phyloP scores from a whole-genome alignment of 768 basidiomycete genomes.

The Mycena polygramma region DNA sequence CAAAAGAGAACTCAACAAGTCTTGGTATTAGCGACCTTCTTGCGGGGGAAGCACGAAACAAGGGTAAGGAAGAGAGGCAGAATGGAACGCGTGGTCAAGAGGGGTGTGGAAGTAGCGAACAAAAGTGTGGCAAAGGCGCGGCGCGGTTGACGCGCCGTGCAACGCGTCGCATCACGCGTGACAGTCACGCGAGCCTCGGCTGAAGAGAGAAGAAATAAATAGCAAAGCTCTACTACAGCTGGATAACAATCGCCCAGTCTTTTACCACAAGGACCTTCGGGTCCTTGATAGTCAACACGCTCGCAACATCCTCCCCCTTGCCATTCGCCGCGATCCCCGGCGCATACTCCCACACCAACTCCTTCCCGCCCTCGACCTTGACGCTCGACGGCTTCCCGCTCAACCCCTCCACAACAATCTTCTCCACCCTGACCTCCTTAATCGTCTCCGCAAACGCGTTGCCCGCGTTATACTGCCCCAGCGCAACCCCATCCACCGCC shows the following conservation, averaged over 20 bases:
- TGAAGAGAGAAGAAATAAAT: constrained; percentile 27
- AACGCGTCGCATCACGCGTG: background rate
- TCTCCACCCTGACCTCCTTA: constrained; percentile 82
- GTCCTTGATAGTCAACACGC: constrained; percentile 82
- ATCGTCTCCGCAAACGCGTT: constrained; percentile 82
- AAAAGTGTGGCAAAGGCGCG: background rate
- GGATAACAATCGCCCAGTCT: constrained; percentile 73
- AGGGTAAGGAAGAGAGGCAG: too few species aligned
- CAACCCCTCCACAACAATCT: constrained; percentile 84
- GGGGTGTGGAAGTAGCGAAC: background rate
- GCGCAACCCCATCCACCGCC: constrained; percentile 65
- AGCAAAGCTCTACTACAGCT: constrained; percentile 38
- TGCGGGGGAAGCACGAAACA: too few species aligned
- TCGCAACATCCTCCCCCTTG: constrained; percentile 74
- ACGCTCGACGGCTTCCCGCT: constrained; percentile 71
- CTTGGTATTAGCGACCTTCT: too few species aligned
- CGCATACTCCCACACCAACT: constrained; percentile 77
- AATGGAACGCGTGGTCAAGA: background rate
- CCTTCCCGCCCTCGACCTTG: constrained; percentile 59
- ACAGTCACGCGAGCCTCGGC: background rate
- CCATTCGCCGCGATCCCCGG: constrained; percentile 69
- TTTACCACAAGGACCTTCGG: constrained; percentile 68
- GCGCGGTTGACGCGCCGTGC: background rate
- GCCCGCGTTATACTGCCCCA: constrained; percentile 61
- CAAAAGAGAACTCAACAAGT: too few species aligned